Percentiles rank a stretch among this genome's conserved stretches.
These are phyloP conservation scores for Leccinum boreale DNA, from an alignment of 768 basidiomycete species.

Conservation along the genomic window DNA sequence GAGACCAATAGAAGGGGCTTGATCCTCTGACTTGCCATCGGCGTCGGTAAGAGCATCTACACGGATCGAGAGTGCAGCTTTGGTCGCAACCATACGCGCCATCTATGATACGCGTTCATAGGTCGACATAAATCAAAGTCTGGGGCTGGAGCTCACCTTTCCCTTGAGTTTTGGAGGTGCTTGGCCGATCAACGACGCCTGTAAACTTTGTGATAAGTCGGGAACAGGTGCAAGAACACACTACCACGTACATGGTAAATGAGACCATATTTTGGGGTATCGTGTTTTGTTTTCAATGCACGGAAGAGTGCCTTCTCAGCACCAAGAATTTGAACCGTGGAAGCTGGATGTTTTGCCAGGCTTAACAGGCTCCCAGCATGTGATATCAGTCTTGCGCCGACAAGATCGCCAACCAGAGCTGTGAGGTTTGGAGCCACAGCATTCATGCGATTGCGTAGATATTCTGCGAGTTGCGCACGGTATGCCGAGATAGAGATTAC, in stretches of 20 bases:
- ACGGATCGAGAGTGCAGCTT: conserved; percentile 94
- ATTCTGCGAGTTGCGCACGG: conserved; percentile 92
- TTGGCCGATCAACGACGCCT: conserved; percentile 96
- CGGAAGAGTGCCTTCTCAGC: conserved; percentile 78
- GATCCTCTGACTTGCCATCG: conserved; percentile 82
- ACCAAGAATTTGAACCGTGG: conserved; percentile 73
- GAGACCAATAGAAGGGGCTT: conserved; percentile 84
- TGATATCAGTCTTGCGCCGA: conserved; percentile 71
- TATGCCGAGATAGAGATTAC: conserved; percentile 96
- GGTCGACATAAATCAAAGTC: background rate
- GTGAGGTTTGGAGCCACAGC: conserved; percentile 98
- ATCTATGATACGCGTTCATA: conserved; percentile 48
- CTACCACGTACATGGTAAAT: conserved; percentile 84
- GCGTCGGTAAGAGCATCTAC: conserved; percentile 94
- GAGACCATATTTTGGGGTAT: conserved; percentile 98
- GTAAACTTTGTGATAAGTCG: conserved; percentile 4
- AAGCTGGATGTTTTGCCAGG: conserved; percentile 75
- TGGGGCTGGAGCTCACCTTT: conserved; percentile 61
- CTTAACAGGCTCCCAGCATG: conserved; percentile 71
- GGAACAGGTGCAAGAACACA: background rate
- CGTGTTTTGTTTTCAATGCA: conserved; percentile 80
- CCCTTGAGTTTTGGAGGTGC: conserved; percentile 98
- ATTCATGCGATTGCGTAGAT: conserved; percentile 96
- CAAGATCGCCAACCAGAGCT: conserved; percentile 73
- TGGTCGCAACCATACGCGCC: conserved; percentile 99